phyloP scores from a whole-genome alignment of 352 stramenopile genomes.

The Elongisporangium prolatum region DNA sequence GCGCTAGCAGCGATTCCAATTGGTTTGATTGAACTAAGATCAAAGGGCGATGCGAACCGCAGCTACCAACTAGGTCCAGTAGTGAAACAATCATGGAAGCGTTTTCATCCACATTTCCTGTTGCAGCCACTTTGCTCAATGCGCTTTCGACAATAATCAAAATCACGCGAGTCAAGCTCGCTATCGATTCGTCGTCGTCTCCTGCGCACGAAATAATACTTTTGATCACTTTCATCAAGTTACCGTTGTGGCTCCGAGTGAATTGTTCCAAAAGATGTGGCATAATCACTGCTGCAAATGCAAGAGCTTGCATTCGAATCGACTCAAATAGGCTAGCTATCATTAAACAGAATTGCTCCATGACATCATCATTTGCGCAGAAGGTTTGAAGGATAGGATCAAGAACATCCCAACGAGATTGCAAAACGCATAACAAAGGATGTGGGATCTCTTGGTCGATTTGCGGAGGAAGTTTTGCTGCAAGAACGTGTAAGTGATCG shows the following conservation, averaged over 20 bases:
- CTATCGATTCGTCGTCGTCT: constrained; percentile 49
- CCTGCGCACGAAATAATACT: constrained; percentile 59
- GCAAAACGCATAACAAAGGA: constrained; percentile 47
- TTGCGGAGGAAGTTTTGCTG: constrained; percentile 47
- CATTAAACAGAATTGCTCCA: constrained; percentile 49
- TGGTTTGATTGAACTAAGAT: constrained; percentile 71
- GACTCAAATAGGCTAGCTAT: constrained; percentile 57
- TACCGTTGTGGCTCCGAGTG: constrained; percentile 45
- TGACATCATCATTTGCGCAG: constrained; percentile 46
- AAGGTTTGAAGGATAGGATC: constrained; percentile 49
- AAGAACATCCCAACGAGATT: constrained; percentile 52
- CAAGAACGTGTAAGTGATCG: constrained; percentile 52
- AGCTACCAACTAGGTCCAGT: constrained; percentile 56
- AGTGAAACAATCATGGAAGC: constrained; percentile 40
- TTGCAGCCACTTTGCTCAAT: constrained; percentile 46
- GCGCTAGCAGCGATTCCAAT: constrained; percentile 47
- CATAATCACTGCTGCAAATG: constrained; percentile 59
- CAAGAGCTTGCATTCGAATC: constrained; percentile 55
- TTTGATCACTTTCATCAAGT: constrained; percentile 65
- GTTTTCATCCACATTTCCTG: constrained; percentile 48
- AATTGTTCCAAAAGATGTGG: constrained; percentile 60
- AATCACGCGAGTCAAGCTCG: constrained; percentile 63
- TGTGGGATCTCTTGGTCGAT: constrained; percentile 61
- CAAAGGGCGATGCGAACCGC: constrained; percentile 42
- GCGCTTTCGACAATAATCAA: constrained; percentile 50